Evolutionary conservation across 768 basidiomycete genomes (phyloP), one percentile per base, ranked within the genome.

Genomic region (Phaeotremella skinneri): DNA sequence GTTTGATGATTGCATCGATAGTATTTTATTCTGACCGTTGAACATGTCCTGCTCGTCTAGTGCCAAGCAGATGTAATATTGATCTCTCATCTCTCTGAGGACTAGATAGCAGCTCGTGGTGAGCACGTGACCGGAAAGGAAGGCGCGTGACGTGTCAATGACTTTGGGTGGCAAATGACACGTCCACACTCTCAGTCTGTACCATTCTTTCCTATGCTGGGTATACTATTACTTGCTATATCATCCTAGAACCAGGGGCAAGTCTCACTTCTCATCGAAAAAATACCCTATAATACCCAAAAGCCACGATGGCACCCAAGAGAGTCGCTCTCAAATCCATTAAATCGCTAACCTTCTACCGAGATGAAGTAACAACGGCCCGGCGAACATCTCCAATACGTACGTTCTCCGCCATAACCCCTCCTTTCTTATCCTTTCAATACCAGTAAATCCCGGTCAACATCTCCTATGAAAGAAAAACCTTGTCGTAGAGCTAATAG

Each of bases 261-360:
- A n/a, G n/a, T n/a, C n/a, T n/a, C n/a, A n/a, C n/a, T n/a, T n/a
- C n/a, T n/a, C n/a, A n/a, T n/a, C n/a, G n/a, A n/a, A n/a, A n/a
- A n/a, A n/a, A n/a, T n/a, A n/a, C n/a, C n/a, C n/a, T 7, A 37
- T 7, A 37, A 17, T 37, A 37, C 9, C 34, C 13, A 27, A 23
- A 47, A 1, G 31, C 48, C 54, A 37, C 32, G 25, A 88, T 88
- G 66, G 42, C 52, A 23, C 48, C 61, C 83, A 85, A 87, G 66
- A 85, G 85, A 52, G 78, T 90, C 56, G 82, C 85, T 52, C 84
- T 96, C 39, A 83, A 84, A 1, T 82, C 81, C 57, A 88, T 96
- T 58, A 81, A 82, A 6, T 80, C 90, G 17, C 79, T 96, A 60
- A 90, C 87, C 1, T 88, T 94, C 75, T 88, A 89, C 79, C 82